Base-by-base conservation (phyloP, 768 basidiomycete species). In the Trametes punicea region DNA sequence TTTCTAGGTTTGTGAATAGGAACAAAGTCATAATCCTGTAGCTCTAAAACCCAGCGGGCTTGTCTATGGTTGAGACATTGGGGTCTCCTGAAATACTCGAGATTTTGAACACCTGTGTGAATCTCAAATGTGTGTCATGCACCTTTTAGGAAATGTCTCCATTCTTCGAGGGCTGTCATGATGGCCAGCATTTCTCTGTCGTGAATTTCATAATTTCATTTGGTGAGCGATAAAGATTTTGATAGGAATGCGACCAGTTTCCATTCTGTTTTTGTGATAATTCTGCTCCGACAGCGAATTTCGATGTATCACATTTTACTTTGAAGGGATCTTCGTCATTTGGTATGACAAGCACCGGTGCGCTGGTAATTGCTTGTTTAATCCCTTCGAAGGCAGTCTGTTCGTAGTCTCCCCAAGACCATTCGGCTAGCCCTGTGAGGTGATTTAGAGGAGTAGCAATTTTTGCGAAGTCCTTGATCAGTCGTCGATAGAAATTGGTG, bases 151-250 rank as follows among this genome's bases (percentile, higher is more conserved):
- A 63, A 69, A 11, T 68, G 66, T 1, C 65, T 36, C 66, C 65
- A 70, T 15, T 60, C 55, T 8, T 63, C 55, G 6, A 70, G 49
- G 0, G 67, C 61, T 4, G 56, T 25, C 10, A 76, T 68, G n/a
- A 76, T 67, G 0, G 72, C 72, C 1, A 75, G 62, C 1, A 76
- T 49, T 58, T 77, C 76, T 47, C 71, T 71, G 51, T 76, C 62
- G 57, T 74, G 73, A 45, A 63, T 61, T 21, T 62, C 25, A 26
- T 66, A 66, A 48, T 74, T 75, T 1, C 58, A 46, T 49, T 75
- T 69, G 0, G 71, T 61, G 0, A 34, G 38, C 11, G 49, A 49
- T 5, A 60, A 33, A 6, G 30, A 21, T 52, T 57, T 46, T 1
- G 60, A 63, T 1, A 53, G 42, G 23, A 39, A 67, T 4, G 57